Evolutionary conservation across 2,329 filamentous ascomycete genomes (phyloP), one percentile per base, ranked within the genome.

Genomic region (Zymoseptoria ardabiliae): DNA sequence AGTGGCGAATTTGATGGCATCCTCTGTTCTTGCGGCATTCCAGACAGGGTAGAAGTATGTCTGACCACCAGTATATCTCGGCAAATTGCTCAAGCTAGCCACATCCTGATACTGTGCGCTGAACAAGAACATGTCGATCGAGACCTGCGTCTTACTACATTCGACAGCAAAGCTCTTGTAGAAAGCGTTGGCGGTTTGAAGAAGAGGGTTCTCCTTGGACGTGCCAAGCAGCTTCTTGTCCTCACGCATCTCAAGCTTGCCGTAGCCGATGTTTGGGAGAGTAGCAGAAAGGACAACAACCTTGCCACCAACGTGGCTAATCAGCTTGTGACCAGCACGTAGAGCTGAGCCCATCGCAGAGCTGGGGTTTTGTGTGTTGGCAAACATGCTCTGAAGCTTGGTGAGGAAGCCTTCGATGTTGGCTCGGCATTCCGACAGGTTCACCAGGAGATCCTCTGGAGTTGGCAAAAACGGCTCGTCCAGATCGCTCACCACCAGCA

Each of bases 151-250:
- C 80, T 99, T 99, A 45, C 92, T 97, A 76, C 94, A 99, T 73
- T 99, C 94, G 2, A 99, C 94, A 0, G 94, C 94, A 70, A 99
- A 99, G 70, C 90, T 96, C 81, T 99, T 99, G 82, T 97, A 99
- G 76, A 97, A 99, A 71, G 90, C 91, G 78, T 91, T 97, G 49
- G 85, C 89, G 0, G 94, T 97, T 74, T 97, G 93, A 56, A 99
- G 79, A 30, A 99, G 82, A 62, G 83, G 81, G 65, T 85, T 91
- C 74, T 99, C 94, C 75, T 97, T 97, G 66, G 88, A 91, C 1
- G 94, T 99, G 41, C 94, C 94, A 22, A 99, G 80, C 17, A 96
- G 77, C 77, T 96, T 97, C 81, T 97, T 97, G 75, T 99, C 92
- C 76, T 97, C 93, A 69, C 94, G 84, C 85, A 95, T 89, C 45